Percentiles rank a stretch among this genome's conserved stretches.
These are phyloP conservation scores for Pseudogymnoascus sp. DNA, from an alignment of 2,329 filamentous ascomycete genomes.

Conservation along the genomic window DNA sequence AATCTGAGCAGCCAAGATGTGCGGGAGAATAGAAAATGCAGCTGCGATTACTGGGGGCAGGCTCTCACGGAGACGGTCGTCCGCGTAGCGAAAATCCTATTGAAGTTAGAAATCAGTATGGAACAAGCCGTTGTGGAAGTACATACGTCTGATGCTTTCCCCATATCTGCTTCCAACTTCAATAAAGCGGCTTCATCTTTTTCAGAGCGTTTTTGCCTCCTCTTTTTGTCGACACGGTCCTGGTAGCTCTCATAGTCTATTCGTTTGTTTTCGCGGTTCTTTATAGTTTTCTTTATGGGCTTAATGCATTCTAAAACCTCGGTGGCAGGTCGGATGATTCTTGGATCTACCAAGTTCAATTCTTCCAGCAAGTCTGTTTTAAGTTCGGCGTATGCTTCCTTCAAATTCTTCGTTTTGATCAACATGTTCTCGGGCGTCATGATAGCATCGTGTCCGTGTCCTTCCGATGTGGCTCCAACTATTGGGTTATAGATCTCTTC, in stretches of 20 bases:
- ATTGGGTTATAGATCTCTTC: conserved; percentile 71
- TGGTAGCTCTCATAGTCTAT: conserved; percentile 74
- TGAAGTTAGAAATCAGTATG: conserved; percentile 12
- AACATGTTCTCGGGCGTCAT: conserved; percentile 56
- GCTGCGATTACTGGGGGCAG: conserved; percentile 65
- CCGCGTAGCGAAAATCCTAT: conserved; percentile 65
- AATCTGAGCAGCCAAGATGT: conserved; percentile 61
- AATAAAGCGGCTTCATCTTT: conserved; percentile 64
- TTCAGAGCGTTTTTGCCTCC: conserved; percentile 61
- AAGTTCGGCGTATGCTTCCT: conserved; percentile 60
- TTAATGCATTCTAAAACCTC: conserved; percentile 61
- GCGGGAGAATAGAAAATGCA: conserved; percentile 65
- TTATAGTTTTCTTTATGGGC: conserved; percentile 72
- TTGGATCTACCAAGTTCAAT: conserved; percentile 59
- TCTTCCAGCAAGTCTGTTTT: conserved; percentile 65
- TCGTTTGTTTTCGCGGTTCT: conserved; percentile 75
- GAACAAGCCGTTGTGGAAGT: background rate
- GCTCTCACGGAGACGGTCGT: conserved; percentile 62
- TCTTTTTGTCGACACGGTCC: conserved; percentile 59
- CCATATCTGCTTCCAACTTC: conserved; percentile 65
- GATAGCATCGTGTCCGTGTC: conserved; percentile 44
- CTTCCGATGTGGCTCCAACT: conserved; percentile 53
- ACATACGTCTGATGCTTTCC: conserved; percentile 53
- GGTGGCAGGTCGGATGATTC: conserved; percentile 61
- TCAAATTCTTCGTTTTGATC: conserved; percentile 55